Conservation (phyloP, 139 green algal species). For the Micromonas commoda region DNA sequence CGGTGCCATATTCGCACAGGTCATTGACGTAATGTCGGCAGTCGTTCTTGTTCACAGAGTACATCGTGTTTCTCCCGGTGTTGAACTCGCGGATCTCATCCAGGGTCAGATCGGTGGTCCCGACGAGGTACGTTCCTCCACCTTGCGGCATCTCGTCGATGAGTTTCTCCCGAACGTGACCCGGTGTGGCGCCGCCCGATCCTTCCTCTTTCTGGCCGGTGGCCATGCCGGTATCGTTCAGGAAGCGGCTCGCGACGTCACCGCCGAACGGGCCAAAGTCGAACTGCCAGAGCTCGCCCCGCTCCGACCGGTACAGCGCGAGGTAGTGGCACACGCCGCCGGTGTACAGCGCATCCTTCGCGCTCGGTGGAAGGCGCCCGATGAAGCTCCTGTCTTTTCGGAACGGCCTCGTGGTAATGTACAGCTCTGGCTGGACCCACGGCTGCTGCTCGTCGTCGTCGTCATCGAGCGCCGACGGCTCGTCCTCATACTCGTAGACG, state of each 20-base stretch:
- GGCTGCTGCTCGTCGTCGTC: background rate
- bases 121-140: background rate
- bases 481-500: too few species aligned
- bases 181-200: background rate
- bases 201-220: too few species aligned
- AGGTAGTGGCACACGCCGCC: constrained; percentile 6
- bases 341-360: background rate
- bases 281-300: constrained; percentile 5
- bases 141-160: background rate
- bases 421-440: background rate
- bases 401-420: background rate
- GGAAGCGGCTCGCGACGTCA: background rate
- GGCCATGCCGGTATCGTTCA: background rate
- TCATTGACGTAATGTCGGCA: constrained; percentile 15
- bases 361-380: background rate
- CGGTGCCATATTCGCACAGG: background rate
- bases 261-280: constrained; percentile 12
- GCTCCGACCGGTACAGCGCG: background rate
- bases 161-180: background rate
- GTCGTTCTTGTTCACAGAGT: constrained; percentile 9
- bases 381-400: background rate
- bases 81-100: constrained; percentile 8
- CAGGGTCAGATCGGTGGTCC: background rate
- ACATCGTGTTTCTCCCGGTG: background rate
- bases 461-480: too few species aligned